Base-by-base conservation (phyloP, 805 yeast species). In the Sugiyamaella americana region DNA sequence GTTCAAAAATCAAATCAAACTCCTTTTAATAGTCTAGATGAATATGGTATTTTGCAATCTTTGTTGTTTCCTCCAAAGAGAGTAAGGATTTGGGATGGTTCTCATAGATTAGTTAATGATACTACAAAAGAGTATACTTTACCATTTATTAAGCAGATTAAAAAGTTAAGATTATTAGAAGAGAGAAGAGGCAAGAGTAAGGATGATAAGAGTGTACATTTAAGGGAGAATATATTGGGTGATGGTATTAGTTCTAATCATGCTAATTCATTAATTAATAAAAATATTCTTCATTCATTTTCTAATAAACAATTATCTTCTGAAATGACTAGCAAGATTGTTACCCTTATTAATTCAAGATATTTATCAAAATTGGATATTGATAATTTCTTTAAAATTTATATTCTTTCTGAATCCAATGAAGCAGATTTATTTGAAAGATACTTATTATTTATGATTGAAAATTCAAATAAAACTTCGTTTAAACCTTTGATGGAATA, bases 401-500 rank as follows among this genome's bases (percentile, higher is more conserved):
- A 52, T 37, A 54, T 53, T 19, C 44, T 39, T n/a, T 40, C 39
- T 13, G 44, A 30, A n/a, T 36, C 23, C 23, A 55, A 51, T 20
- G 50, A 45, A 22, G 45, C 34, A 35, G 46, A 45, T 16, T 41
- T 48, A 23, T 42, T 57, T 5, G 56, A 54, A 30, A 51, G 43
- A 16, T 55, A 53, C 2, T 38, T 59, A 3, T n/a, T 39, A 10
- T 52, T 51, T 20, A 49, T 59, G 51, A 40, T 58, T 13, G n/a
- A 46, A 13, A 49, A 51, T 8, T 50, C 60, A 8, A 44, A 51
- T 17, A 47, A 53, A 13, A 53, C 52, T 26, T 55, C 56, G 4
- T 44, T 60, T 35, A 52, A 56, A 24, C 53, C 57, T 0, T 40
- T 60, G 29, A 59, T 58, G 58, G 56, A 51, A 40, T 58, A 43